Evolutionary conservation across 495 filamentous ascomycete genomes (phyloP).

Genomic region (Pseudotulostoma volvatum): DNA sequence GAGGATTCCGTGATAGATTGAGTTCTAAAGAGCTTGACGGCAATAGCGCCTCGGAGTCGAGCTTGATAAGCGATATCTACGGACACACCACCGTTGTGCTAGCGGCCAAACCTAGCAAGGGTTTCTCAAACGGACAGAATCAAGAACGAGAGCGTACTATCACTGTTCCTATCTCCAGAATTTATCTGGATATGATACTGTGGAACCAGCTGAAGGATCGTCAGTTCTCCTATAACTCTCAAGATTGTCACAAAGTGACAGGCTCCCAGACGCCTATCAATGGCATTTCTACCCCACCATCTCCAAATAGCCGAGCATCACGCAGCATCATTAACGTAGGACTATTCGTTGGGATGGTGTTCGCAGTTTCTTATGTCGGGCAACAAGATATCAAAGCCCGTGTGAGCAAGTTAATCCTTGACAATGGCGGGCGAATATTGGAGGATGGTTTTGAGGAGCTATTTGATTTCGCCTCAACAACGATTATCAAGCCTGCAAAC

Average conservation of each 20-base stretch:
- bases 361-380: slow-evolving; percentile 56
- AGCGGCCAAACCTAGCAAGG: slow-evolving; percentile 31
- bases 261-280: slow-evolving; percentile 24
- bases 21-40: slow-evolving; percentile 18
- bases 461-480: slow-evolving; percentile 43
- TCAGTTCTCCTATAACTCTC: slow-evolving; percentile 16
- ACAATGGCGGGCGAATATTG: slow-evolving; percentile 58
- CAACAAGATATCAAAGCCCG: slow-evolving; percentile 36
- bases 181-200: slow-evolving; percentile 34
- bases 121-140: slow-evolving; percentile 20
- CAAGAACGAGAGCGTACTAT: slow-evolving; percentile 17
- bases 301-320: slow-evolving; percentile 25
- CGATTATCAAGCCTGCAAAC: slow-evolving; percentile 15
- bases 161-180: slow-evolving; percentile 27
- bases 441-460: slow-evolving; percentile 68
- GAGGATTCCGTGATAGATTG: slow-evolving; percentile 26
- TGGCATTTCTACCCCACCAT: slow-evolving; percentile 24
- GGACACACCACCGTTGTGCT: slow-evolving; percentile 28
- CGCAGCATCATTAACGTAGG: slow-evolving; percentile 22
- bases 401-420: slow-evolving; percentile 30
- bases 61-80: slow-evolving; percentile 30
- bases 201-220: slow-evolving; percentile 35
- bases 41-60: slow-evolving; percentile 11
- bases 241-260: slow-evolving; percentile 9
- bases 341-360: slow-evolving; percentile 62